phyloP scores from a whole-genome alignment of 108 stramenopile genomes.

The Discostella pseudostelligera region DNA sequence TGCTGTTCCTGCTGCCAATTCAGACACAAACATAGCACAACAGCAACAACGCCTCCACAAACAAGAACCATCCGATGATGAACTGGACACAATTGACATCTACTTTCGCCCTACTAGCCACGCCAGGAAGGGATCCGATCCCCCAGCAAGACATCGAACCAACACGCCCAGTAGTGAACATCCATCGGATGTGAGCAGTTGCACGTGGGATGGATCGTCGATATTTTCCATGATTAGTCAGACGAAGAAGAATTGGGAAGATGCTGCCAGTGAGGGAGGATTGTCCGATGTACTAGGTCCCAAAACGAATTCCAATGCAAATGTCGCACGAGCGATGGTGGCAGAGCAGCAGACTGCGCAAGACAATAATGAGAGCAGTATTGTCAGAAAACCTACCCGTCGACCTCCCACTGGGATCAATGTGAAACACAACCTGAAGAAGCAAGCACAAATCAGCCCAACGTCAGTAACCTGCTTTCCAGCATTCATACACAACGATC shows the following conservation, averaged over 20 bases:
- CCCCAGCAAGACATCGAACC: not conserved
- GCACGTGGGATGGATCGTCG: slow-evolving; percentile 31
- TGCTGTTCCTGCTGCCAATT: not conserved
- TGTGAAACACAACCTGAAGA: not conserved
- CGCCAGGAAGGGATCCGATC: not conserved
- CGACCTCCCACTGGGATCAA: slow-evolving; percentile 14
- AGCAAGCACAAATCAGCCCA: slow-evolving; percentile 7
- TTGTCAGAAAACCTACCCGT: not conserved
- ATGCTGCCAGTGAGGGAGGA: slow-evolving; percentile 17
- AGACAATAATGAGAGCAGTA: not conserved
- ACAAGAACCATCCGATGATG: slow-evolving; percentile 13
- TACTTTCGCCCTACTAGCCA: slow-evolving; percentile 19
- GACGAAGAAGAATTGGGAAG: slow-evolving; percentile 1
- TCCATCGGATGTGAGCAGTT: slow-evolving; percentile 18
- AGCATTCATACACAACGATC: slow-evolving; percentile 2
- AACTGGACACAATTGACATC: slow-evolving; percentile 35
- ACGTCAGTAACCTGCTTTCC: slow-evolving; percentile 15
- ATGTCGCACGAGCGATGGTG: not conserved
- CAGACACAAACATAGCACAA: not conserved
- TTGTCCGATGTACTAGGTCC: slow-evolving; percentile 26
- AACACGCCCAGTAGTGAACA: not conserved
- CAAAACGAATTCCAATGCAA: not conserved
- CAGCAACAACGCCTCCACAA: not conserved
- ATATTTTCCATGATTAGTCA: slow-evolving; percentile 25
- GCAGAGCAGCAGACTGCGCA: not conserved